Conservation (phyloP, 345 rosid genomes). For the Fremontodendron californicum region DNA sequence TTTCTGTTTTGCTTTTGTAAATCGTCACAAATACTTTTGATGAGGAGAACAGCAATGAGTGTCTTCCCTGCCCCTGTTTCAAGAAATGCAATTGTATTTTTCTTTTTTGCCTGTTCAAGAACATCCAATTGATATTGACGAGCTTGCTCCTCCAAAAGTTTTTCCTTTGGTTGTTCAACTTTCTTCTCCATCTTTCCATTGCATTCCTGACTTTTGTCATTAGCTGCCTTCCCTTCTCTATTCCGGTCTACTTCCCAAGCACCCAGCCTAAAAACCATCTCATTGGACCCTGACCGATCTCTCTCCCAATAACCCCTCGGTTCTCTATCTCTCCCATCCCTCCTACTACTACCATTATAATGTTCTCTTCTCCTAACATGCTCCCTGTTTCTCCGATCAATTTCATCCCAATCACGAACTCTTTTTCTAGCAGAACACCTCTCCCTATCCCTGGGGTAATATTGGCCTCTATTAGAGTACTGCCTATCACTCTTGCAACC, state of each 20-base stretch:
- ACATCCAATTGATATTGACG: constrained; percentile 92
- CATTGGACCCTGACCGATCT: constrained; percentile 66
- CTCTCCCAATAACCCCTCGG: constrained; percentile 93
- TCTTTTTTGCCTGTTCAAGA: constrained; percentile 88
- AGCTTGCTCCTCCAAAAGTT: constrained; percentile 78
- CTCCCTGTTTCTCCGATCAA: constrained; percentile 55
- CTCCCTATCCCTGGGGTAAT: constrained; percentile 50
- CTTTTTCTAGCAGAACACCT: constrained; percentile 55
- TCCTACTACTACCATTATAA: constrained; percentile 36
- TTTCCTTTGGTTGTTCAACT: constrained; percentile 61
- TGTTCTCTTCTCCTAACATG: constrained; percentile 52
- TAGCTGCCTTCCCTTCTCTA: constrained; percentile 43
- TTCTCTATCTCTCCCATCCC: constrained; percentile 62
- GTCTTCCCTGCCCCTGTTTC: constrained; percentile 99
- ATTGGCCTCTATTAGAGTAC: constrained; percentile 36
- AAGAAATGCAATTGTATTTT: constrained; percentile 92
- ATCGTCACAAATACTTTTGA: constrained; percentile 63
- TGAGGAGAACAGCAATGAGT: constrained; percentile 87
- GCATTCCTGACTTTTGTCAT: constrained; percentile 37
- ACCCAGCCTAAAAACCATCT: constrained; percentile 69
- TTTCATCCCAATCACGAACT: constrained; percentile 53
- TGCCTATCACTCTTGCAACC: constrained; percentile 34
- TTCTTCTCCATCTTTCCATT: constrained; percentile 46
- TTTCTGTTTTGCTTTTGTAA: constrained; percentile 57
- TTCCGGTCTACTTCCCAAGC: constrained; percentile 73